phyloP scores from a whole-genome alignment of 164 flowering plant species.

The Kingdonia uniflora region DNA sequence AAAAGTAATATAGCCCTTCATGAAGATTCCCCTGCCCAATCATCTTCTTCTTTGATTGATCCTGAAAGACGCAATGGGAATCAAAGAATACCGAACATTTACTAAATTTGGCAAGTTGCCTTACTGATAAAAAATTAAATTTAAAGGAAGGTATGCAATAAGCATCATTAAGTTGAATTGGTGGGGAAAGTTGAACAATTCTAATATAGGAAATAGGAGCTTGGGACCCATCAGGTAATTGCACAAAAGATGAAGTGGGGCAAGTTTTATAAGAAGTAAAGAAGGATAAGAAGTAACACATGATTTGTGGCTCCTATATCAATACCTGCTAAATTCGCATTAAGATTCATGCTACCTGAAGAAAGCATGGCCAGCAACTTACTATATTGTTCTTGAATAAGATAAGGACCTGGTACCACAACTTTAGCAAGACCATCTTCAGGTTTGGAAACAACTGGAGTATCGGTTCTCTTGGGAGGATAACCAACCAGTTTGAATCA shows the following conservation, averaged over 20 bases:
- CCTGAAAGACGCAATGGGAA: background rate
- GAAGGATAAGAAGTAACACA: background rate
- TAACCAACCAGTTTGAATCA: background rate
- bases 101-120: background rate
- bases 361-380: background rate
- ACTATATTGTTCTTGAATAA: background rate
- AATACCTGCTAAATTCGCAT: background rate
- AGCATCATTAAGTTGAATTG: background rate
- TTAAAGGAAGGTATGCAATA: background rate
- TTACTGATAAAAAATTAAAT: background rate
- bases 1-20: background rate
- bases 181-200: background rate
- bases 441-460: background rate
- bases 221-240: background rate
- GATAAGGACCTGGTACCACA: no score
- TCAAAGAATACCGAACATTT: background rate
- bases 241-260: background rate
- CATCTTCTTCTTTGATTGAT: background rate
- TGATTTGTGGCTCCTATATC: background rate
- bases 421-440: background rate
- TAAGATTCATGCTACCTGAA: background rate
- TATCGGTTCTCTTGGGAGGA: background rate
- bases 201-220: background rate
- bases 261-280: background rate
- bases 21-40: background rate